A percentile compares a stretch with the other conserved stretches of the same genome.
Conservation (phyloP, 345 rosid genomes). For the Eucalyptus virginea region DNA sequence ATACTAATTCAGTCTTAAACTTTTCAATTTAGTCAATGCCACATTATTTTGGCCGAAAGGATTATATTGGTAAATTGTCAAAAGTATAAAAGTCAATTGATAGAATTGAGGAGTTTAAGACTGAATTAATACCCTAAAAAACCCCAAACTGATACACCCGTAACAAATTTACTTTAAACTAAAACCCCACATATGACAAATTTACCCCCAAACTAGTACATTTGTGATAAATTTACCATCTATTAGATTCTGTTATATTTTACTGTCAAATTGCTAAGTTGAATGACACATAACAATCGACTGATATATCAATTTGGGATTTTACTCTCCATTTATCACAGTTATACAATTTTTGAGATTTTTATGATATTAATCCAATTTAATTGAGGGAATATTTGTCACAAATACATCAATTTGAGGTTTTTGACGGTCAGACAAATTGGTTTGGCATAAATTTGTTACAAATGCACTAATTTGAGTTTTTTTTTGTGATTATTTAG, state of each 20-base stretch:
- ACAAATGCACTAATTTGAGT: fast-evolving
- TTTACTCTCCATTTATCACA: fast-evolving
- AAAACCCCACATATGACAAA: too few species aligned
- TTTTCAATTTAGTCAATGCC: neutral
- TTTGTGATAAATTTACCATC: too few species aligned
- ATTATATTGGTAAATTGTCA: neutral
- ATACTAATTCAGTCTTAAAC: fast-evolving
- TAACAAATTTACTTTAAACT: fast-evolving
- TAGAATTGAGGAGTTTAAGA: fast-evolving
- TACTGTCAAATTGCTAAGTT: fast-evolving
- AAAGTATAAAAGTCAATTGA: fast-evolving
- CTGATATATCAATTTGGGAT: fast-evolving
- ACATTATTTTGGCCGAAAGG: fast-evolving
- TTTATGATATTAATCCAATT: too few species aligned
- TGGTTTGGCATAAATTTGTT: fast-evolving
- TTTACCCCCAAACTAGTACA: too few species aligned
- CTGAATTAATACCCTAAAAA: too few species aligned
- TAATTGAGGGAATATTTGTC: fast-evolving
- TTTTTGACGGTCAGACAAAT: fast-evolving
- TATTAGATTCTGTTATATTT: fast-evolving
- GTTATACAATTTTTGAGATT: too few species aligned
- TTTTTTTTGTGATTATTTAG: fast-evolving
- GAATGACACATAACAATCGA: fast-evolving
- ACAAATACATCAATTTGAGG: too few species aligned
- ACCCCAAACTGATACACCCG: fast-evolving